Evolutionary conservation across 2,329 filamentous ascomycete genomes (phyloP).

Genomic region (Mycosphaerelloides madeirae): DNA sequence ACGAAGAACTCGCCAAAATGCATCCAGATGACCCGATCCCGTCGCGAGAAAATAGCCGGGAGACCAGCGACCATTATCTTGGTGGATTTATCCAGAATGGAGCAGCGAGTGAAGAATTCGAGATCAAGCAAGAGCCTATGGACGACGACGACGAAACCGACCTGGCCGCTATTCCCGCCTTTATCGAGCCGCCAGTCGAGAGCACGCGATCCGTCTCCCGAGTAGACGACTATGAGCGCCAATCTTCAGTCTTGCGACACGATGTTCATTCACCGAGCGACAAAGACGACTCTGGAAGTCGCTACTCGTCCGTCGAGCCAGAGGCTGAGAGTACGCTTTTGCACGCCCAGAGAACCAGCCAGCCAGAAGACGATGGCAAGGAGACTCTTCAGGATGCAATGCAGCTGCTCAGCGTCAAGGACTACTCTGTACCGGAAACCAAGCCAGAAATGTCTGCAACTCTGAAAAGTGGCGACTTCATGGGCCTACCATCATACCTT

Average conservation of each 20-base stretch:
- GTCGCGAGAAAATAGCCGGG: constrained; percentile 63
- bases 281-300: constrained; percentile 52
- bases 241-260: constrained; percentile 56
- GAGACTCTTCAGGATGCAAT: constrained; percentile 33
- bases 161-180: constrained; percentile 57
- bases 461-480: constrained; percentile 23
- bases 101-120: constrained; percentile 62
- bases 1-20: constrained; percentile 51
- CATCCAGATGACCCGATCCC: constrained; percentile 90
- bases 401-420: constrained; percentile 32
- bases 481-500: constrained; percentile 35
- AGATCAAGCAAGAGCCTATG: constrained; percentile 60
- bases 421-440: constrained; percentile 29
- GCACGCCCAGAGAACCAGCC: constrained; percentile 12
- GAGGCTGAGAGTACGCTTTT: constrained; percentile 31
- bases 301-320: constrained; percentile 46
- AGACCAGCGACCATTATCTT: constrained; percentile 23
- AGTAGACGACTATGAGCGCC: constrained; percentile 38
- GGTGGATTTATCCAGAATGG: constrained; percentile 38
- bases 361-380: constrained; percentile 23
- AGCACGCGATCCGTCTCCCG: constrained; percentile 44
- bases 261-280: constrained; percentile 35
- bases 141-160: constrained; percentile 58
- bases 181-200: constrained; percentile 49
- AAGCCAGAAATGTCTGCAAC: not conserved